Conservation (phyloP, 495 filamentous ascomycete species). For the Penicillium manginii region DNA sequence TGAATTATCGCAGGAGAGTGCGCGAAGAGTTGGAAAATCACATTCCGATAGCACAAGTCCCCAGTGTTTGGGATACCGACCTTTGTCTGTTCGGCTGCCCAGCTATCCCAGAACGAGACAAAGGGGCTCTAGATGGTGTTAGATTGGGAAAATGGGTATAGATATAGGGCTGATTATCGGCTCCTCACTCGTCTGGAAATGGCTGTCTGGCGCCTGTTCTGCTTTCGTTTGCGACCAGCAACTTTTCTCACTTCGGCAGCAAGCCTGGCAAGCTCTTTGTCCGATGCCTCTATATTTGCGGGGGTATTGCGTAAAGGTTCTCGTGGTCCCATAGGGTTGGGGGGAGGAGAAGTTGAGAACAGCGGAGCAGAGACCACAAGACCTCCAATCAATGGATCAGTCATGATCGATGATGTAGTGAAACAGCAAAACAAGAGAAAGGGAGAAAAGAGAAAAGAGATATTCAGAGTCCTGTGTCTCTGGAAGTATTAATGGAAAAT, state of each 20-base stretch:
- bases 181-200: background rate
- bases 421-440: background rate
- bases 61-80: slow-evolving; percentile 11
- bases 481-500: background rate
- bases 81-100: background rate
- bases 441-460: background rate
- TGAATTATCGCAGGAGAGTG: slow-evolving; percentile 44
- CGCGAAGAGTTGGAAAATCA: slow-evolving; percentile 41
- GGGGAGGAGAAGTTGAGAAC: background rate
- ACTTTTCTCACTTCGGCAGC: background rate
- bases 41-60: slow-evolving; percentile 48
- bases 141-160: background rate
- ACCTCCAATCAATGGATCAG: background rate
- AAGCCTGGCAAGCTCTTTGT: background rate
- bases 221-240: background rate
- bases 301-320: background rate
- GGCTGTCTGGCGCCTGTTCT: background rate
- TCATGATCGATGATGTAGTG: background rate
- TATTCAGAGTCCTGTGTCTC: background rate
- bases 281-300: background rate
- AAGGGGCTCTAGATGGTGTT: background rate
- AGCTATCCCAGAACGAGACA: background rate
- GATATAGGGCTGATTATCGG: background rate
- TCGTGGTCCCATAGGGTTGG: background rate
- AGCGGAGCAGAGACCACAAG: background rate